Evolutionary conservation across 2,329 filamentous ascomycete genomes (phyloP), one percentile per base, ranked within the genome.

Genomic region (Trichophyton equinum): DNA sequence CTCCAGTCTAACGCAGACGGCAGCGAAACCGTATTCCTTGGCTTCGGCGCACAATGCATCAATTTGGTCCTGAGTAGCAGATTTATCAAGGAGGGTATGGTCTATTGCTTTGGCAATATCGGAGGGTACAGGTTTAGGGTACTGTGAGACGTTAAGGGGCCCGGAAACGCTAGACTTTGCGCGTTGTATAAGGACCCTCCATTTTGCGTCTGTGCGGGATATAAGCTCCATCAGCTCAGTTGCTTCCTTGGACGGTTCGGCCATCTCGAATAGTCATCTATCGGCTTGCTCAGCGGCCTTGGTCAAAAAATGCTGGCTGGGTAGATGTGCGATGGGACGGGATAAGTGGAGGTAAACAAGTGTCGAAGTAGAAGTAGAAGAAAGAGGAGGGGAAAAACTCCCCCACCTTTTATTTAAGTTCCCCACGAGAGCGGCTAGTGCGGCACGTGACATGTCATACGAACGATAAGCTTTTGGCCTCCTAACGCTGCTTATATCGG

Each of bases 1-100:
- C 40, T 76, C 73, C 1, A 78, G 72, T 6, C 82, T 78, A 1
- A 85, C 81, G 67, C 82, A 85, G 60, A 85, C 82, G 8, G 81
- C 77, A 67, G 72, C 67, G 55, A 73, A 74, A 25, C 68, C 68
- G 64, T 75, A 64, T 2, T 74, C 71, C 57, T 73, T 72, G 3
- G 82, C 82, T 72, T 85, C 82, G 1, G 72, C 72, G 67, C 82
- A 85, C 33, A 85, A 71, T 8, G 68, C 70, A 68, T 82, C 79
- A 61, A 85, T 78, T 62, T 81, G 75, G 15, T 72, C 67, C 4
- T 70, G 66, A 30, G 76, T 80, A 11, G 72, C 73, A 58, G 81
- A 79, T 9, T 67, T 62, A 3, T 69, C 64, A 25, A 77, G 63
- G 18, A 75, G 70, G 2, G 76, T 77, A 63, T 78, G 75, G 64